Base-by-base conservation (phyloP, 257 asterid species). In the Hygrophila difformis region DNA sequence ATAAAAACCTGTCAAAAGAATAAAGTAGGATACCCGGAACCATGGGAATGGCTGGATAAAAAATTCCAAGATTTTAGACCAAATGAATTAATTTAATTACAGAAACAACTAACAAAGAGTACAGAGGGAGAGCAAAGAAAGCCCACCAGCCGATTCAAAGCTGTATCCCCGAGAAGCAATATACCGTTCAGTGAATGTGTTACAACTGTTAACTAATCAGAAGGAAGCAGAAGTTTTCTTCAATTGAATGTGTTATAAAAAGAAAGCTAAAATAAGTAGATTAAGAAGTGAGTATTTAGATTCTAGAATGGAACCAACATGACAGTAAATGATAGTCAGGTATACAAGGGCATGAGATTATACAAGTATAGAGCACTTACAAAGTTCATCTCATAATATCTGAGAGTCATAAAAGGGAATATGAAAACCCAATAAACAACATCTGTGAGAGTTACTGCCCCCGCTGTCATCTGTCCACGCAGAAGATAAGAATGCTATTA, bases 371-470 rank as follows among this genome's bases (percentile, higher is more conserved):
- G 39, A 51, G 53, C 49, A 79, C 98, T 89, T 85, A 89, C 98
- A 63, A 78, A 60, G 62, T 62, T 72, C 77, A 72, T 56, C 59
- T 85, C 88, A 44, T 79, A 85, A 55, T 89, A 84, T 68, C 52
- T 68, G 58, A 89, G 81, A 18, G 65, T 69, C 55, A 86, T 69
- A 51, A 84, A 84, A 16, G 97, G 97, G 70, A 71, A 79, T 53
- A 85, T 85, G 41, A 89, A 64, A 19, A 51, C 46, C 98, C 98
- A 85, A 66, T 89, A 89, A 44, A 89, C 69, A 47, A 39, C 1
- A 65, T 85, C 94, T 1, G 98, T 82, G 61, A 89, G 69, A 68
- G 81, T 68, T 53, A 79, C 96, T 2, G 98, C 86, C 50, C 98
- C 96, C 21, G 94, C 94, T 39, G 88, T 75, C 78, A 79, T 71